Conservation (phyloP, 179 eudicot genomes). For the Patellifolia procumbens region DNA sequence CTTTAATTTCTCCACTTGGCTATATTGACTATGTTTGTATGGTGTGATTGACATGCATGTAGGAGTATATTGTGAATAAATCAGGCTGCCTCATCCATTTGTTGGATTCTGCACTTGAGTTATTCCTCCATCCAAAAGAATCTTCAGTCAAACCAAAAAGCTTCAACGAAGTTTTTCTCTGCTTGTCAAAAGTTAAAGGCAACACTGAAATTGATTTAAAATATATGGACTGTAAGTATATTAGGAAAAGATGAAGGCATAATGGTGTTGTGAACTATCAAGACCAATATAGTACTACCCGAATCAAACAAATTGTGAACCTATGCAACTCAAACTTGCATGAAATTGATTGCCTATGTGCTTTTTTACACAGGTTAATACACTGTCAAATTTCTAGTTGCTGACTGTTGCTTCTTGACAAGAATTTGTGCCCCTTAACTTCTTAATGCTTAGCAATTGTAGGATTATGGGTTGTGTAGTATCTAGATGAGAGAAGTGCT, state of each 20-base stretch:
- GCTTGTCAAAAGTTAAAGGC: not conserved
- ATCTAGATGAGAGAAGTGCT: not conserved
- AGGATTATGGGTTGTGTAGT: not conserved
- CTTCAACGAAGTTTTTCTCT: not conserved
- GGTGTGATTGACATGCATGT: slow-evolving; percentile 1
- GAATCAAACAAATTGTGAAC: not conserved
- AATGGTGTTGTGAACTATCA: not conserved
- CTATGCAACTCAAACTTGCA: not conserved
- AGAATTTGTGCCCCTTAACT: not conserved
- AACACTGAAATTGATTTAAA: not conserved
- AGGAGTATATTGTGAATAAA: not conserved
- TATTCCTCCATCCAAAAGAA: not conserved
- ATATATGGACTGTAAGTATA: not conserved
- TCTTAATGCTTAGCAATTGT: not conserved
- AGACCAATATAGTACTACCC: not conserved
- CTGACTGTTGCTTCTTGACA: not conserved
- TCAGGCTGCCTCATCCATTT: not conserved
- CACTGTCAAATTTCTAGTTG: not conserved
- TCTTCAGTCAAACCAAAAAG: not conserved
- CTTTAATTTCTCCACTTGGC: not conserved
- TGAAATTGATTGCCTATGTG: not conserved
- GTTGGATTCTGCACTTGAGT: not conserved
- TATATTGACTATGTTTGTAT: not conserved
- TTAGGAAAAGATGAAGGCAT: not conserved
- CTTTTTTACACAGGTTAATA: not conserved